phyloP scores from a whole-genome alignment of 257 asterid genomes.

The Ligustrum vulgare region DNA sequence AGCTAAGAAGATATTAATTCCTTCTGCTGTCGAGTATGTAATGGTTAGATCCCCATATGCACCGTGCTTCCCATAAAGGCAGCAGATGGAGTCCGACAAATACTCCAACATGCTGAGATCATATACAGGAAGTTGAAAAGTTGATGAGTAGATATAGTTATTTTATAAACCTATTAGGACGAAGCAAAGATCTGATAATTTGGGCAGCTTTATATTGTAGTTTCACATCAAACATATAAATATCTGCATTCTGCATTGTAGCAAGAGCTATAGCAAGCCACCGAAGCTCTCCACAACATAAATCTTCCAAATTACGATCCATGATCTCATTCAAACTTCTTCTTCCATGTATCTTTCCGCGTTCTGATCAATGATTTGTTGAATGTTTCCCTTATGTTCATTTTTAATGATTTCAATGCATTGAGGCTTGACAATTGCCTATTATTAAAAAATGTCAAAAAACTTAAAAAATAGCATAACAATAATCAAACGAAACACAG shows the following conservation, averaged over 20 bases:
- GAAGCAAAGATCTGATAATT: no score
- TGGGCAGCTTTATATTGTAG: no score
- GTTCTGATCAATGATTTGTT: slow-evolving; percentile 82
- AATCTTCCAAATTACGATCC: slow-evolving; percentile 92
- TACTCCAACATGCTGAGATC: slow-evolving; percentile 2
- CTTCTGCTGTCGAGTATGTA: slow-evolving; percentile 1
- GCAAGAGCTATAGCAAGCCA: slow-evolving; percentile 94
- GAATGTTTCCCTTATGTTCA: no score
- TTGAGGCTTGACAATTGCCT: no score
- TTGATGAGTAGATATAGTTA: no score
- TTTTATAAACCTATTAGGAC: no score
- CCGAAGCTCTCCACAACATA: slow-evolving; percentile 97
- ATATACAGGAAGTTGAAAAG: no score
- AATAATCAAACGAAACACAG: no score
- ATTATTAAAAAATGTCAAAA: no score
- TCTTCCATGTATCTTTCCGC: slow-evolving; percentile 81
- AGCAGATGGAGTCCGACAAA: slow-evolving; percentile 24
- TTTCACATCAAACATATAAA: slow-evolving; percentile 63
- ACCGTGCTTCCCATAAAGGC: slow-evolving; percentile 22
- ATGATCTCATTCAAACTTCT: slow-evolving; percentile 65
- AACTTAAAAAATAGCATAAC: no score
- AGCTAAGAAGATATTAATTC: slow-evolving; percentile 7
- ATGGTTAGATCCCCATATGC: slow-evolving; percentile 6
- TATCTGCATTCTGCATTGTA: slow-evolving; percentile 63
- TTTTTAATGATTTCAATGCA: no score